Base-by-base conservation (phyloP, 1,139 yeast species). In the Protomyces inundatus region DNA sequence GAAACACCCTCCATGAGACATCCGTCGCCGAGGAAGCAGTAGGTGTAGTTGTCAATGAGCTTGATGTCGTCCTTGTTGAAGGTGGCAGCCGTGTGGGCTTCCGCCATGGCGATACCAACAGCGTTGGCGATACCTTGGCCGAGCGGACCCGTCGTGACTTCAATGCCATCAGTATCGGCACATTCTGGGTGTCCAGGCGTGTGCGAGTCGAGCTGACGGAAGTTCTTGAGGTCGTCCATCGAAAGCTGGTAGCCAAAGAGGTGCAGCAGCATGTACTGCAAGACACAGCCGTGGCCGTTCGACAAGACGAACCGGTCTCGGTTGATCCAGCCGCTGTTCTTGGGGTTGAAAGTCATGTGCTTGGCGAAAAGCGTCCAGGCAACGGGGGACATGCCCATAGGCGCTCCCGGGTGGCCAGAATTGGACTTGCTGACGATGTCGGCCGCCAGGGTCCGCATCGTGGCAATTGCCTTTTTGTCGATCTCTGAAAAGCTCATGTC, bases 371-470 rank as follows among this genome's bases (percentile, higher is more conserved):
- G 73, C 64, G 83, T 81, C 75, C 86, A 90, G 65, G 90, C 88
- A 67, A 91, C 83, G 63, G 96, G 97, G 36, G 99, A 98, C 77
- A 93, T 81, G 69, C 98, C 98, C 84, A 93, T 85, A 73, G 98
- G 98, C 65, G 99, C 73, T 83, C 98, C 98, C 65, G 99, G 99
- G 81, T 93, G 99, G 71, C 99, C 99, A 68, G 97, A 87, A 79
- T 93, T 88, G 73, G 98, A 96, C 76, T 85, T 84, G 67, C 86
- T 82, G 68, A 89, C 95, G 70, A 88, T 86, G 77, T 93, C 99
- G 66, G 77, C 85, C 54, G 98, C 85, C 73, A 95, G 82, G 70
- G 87, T 80, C 81, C 98, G 90, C 80, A 93, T 89, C 71, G 98
- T 90, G 81, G 84, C 82, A 78, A 95, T 81, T 66, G 97, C 88